Base-by-base conservation (phyloP, 2,329 filamentous ascomycete genomes). In the Ophiostoma sp. region DNA sequence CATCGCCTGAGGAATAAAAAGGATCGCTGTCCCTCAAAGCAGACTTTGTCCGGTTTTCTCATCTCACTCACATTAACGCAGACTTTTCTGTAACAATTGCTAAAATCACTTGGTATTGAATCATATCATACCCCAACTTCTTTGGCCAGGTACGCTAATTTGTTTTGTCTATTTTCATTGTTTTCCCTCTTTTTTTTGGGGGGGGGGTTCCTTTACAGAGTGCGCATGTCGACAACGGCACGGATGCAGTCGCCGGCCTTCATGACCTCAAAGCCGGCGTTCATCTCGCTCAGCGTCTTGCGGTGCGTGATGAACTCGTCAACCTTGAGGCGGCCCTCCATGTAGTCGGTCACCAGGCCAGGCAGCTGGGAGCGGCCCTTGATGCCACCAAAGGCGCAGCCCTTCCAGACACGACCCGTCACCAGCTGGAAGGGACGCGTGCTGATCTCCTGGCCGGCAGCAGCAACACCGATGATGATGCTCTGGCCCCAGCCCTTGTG, bases 401-500 rank as follows among this genome's bases (percentile, higher is more conserved):
- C 95, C 83, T 92, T 96, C 95, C 95, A 99, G 72, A 96, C 91
- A 79, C 95, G 93, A 72, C 95, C 95, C 64, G 95, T 99, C 76
- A 99, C 95, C 73, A 99, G 89, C 85, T 98, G 95, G 90, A 99
- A 99, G 79, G 95, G 60, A 71, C 94, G 87, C 69, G 94, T 98
- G 74, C 90, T 85, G 76, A 98, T 98, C 83, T 98, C 94, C 83
- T 97, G 94, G 68, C 94, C 94, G 71, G 94, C 94, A 75, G 94
- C 94, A 72, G 94, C 94, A 74, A 99, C 95, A 80, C 95, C 95
- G 77, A 99, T 99, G 80, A 99, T 88, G 81, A 99, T 97, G 79
- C 91, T 96, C 86, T 97, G 88, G 77, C 95, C 95, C 95, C 95
- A 99, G 67, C 95, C 95, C 88, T 99, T 99, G 86, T 99, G 95